Evolutionary conservation across 345 rosid species (phyloP).

Genomic region (Salix caprea): DNA sequence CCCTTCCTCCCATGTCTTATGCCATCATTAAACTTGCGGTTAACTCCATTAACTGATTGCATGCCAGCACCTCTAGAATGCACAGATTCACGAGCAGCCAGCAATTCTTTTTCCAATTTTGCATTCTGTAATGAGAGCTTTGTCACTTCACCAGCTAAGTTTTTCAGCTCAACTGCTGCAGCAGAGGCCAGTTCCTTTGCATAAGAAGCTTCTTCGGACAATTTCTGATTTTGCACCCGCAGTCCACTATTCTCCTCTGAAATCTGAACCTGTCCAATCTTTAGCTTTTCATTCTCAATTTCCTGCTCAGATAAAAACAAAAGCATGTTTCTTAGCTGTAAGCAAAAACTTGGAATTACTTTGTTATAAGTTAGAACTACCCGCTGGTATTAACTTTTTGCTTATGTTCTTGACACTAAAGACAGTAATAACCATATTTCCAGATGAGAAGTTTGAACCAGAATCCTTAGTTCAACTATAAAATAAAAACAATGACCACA

Average conservation of each 20-base stretch:
- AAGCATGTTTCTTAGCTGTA: neutral
- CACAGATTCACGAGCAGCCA: constrained; percentile 62
- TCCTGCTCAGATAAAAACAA: constrained; percentile 43
- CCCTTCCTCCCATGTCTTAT: constrained; percentile 69
- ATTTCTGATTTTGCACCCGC: constrained; percentile 76
- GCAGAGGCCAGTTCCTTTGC: constrained; percentile 98
- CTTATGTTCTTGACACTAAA: neutral
- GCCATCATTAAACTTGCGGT: constrained; percentile 64
- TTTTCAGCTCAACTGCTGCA: constrained; percentile 97
- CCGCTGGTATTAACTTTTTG: neutral
- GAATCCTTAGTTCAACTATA: neutral
- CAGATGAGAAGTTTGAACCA: neutral
- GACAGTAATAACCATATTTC: neutral
- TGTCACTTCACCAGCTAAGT: constrained; percentile 90
- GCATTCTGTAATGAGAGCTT: constrained; percentile 74
- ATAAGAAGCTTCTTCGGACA: constrained; percentile 95
- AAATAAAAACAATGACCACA: neutral
- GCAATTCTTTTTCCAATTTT: constrained; percentile 74
- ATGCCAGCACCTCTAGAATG: constrained; percentile 49
- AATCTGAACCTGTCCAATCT: constrained; percentile 74
- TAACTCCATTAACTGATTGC: constrained; percentile 52
- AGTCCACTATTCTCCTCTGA: constrained; percentile 90
- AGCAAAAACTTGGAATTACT: neutral
- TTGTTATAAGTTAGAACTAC: neutral
- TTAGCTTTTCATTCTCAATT: constrained; percentile 73